Evolutionary conservation across 306 rosid genomes (phyloP), one percentile per base, ranked within the genome.

Genomic region (Vigna hirtella): DNA sequence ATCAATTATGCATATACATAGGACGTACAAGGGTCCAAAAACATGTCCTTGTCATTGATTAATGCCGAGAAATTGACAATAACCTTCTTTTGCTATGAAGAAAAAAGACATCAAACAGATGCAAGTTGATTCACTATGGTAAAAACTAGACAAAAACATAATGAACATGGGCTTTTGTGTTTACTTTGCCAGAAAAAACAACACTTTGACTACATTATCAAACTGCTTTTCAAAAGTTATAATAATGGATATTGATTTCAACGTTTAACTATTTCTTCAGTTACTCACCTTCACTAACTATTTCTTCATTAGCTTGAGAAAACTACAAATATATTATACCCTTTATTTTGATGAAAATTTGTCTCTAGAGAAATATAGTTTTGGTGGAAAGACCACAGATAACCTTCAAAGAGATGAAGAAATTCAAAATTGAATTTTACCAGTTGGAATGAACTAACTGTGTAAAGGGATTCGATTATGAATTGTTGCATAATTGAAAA

Each of bases 41-140:
- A 61, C 79, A 77, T 84, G 96, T 87, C 96, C 26, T 80, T 89
- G 83, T 83, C 84, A 38, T 38, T 49, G 66, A 62, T 89, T 76
- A 87, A 75, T 87, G 85, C 65, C 64, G 72, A 64, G 66, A 52
- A 51, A 82, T 58, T 73, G 84, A 82, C 84, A 12, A 73, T 40
- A n/a, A 49, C 78, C 73, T 77, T 70, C 59, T 70, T 79, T 63
- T 74, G 78, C 52, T 65, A 30, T 49, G 76, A 70, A 63, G 52
- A 48, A 59, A 55, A 73, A 8, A 16, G 80, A 53, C 74, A 36
- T 51, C 63, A 48, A 47, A 68, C 43, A 59, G 74, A 62, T 28
- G 66, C 30, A 9, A 70, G 30, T 42, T 52, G 63, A 65, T 64
- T 66, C 73, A 72, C 15, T 9, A 65, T 57, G 82, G 18, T 80